Evolutionary conservation across 2,329 filamentous ascomycete genomes (phyloP), one percentile per base, ranked within the genome.

Genomic region (Cercospora sesami): DNA sequence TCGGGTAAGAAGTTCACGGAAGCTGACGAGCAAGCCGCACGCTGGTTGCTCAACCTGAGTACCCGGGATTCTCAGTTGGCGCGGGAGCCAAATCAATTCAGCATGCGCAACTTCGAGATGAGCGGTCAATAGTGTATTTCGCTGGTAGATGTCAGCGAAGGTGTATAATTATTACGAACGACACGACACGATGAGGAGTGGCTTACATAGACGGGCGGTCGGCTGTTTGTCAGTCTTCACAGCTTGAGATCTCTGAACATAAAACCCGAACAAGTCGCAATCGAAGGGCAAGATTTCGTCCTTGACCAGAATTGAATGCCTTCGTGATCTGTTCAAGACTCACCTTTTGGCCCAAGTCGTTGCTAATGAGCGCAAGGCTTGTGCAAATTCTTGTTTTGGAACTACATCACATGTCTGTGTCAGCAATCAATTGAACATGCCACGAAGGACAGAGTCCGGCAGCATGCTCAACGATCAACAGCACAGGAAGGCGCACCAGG

Each of bases 31-130:
- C 68, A 65, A 45, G 74, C 74, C 42, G 74, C 74, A 18, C 70
- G 69, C 21, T 75, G 72, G 73, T 42, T 75, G 58, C 64, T 75
- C 31, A 72, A 72, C 26, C 63, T 75, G 33, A 72, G 70, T 53
- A 30, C 64, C 31, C 57, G 70, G 16, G 73, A 75, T 59, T 69
- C 73, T 31, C 63, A 70, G 60, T 57, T 75, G 21, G 72, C 72
- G 26, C 55, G 51, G 18, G 45, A 58, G 53, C 12, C 53, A 18
- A 30, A 33, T 30, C 53, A 33, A 58, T 58, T 30, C 26, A 31
- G 26, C 30, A 33, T 58, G 14, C 26, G 30, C 53, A 58, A 30
- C 26, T 10, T 26, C 21, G 26, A 58, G 14, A 26, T 30, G 53
- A 30, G 26, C 21, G 53, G n/a, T 23, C 9, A 26, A 23, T 51